Percentiles rank a stretch among this genome's conserved stretches.
phyloP scores from a whole-genome alignment of 208 protist genomes.

The Acanthamoeba triangularis region DNA sequence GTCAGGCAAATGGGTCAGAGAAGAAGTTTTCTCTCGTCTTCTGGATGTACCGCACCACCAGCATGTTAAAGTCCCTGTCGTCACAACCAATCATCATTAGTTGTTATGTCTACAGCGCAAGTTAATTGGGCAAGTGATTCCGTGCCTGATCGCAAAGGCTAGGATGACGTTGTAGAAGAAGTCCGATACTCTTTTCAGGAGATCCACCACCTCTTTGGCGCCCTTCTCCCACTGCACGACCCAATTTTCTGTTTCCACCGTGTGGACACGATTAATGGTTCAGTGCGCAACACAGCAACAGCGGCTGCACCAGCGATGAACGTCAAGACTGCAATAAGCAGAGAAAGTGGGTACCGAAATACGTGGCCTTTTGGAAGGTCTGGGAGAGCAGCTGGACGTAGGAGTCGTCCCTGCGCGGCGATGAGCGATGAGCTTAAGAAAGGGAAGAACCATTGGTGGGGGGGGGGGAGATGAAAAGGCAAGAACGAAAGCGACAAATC shows the following conservation, averaged over 20 bases:
- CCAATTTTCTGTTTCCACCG: background rate
- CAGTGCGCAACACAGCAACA: background rate
- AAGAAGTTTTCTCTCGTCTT: constrained; percentile 48
- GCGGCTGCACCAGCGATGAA: too few species aligned
- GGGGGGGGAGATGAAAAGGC: background rate
- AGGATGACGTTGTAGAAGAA: constrained; percentile 61
- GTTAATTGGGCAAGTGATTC: background rate
- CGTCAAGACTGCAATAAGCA: background rate
- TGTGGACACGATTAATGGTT: background rate
- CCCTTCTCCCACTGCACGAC: constrained; percentile 46
- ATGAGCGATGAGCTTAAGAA: too few species aligned
- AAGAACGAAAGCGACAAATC: background rate
- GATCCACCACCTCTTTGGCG: constrained; percentile 15
- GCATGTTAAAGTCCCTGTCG: constrained; percentile 31
- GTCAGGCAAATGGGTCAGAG: constrained; percentile 2
- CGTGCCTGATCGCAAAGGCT: constrained; percentile 5
- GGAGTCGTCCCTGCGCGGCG: background rate
- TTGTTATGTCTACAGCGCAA: background rate
- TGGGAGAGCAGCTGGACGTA: constrained; percentile 34
- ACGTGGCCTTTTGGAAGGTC: constrained; percentile 36
- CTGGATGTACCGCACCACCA: constrained; percentile 54
- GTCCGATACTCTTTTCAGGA: background rate
- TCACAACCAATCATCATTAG: background rate
- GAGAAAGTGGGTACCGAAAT: background rate
- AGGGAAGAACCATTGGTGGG: background rate